These are phyloP conservation scores for Aristolochia fimbriata DNA, from an alignment of 164 flowering plant genomes.

Conservation along the genomic window DNA sequence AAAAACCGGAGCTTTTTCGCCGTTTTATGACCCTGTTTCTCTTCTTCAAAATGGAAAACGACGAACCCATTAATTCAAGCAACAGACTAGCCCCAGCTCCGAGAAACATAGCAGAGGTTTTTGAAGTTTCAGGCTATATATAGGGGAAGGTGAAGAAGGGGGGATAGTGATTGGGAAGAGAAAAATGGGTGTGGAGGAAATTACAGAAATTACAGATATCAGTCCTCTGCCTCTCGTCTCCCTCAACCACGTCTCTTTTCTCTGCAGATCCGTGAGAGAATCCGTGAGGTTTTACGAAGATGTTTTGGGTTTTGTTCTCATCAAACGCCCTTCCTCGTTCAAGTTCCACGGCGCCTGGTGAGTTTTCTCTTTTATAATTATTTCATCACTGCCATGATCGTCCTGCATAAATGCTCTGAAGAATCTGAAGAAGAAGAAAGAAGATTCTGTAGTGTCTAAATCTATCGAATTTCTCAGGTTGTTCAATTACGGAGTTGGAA, in stretches of 20 bases:
- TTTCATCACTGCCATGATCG: too few relatives aligned
- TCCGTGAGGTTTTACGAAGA: conserved; percentile 42
- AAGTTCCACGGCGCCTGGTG: conserved; percentile 69
- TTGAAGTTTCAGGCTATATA: too few relatives aligned
- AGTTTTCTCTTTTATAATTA: conserved; percentile 1
- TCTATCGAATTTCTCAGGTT: conserved; percentile 26
- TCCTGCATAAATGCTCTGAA: too few relatives aligned
- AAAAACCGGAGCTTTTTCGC: too few relatives aligned
- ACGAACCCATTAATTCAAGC: too few relatives aligned
- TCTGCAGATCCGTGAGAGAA: conserved; percentile 33
- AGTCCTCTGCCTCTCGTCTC: conserved; percentile 40
- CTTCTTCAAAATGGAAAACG: too few relatives aligned
- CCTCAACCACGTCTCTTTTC: conserved; percentile 49
- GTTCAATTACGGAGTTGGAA: conserved; percentile 65
- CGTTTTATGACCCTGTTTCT: too few relatives aligned
- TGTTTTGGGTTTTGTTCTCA: conserved; percentile 48
- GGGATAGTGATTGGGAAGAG: neutral
- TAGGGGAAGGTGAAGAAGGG: neutral
- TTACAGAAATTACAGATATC: conserved; percentile 19
- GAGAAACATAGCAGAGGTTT: too few relatives aligned
- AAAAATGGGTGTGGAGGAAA: conserved; percentile 29
- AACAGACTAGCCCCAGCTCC: too few relatives aligned
- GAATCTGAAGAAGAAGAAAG: too few relatives aligned
- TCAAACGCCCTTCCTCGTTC: conserved; percentile 72
- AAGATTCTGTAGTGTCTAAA: too few relatives aligned